Base-by-base conservation (phyloP, 2,329 filamentous ascomycete genomes). In the Nigrospora oryzae region DNA sequence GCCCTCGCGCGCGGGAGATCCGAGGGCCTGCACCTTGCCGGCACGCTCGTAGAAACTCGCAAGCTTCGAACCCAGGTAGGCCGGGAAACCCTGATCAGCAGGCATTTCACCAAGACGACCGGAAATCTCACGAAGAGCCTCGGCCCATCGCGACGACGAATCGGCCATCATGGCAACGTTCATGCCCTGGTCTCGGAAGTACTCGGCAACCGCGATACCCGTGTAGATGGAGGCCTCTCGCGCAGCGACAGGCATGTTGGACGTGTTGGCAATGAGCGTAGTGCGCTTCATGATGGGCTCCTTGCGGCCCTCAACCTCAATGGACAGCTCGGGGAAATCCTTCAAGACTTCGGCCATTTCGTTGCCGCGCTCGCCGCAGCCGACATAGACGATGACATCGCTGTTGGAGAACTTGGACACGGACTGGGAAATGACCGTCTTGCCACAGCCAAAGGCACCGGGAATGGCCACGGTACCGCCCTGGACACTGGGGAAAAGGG, bases 211-310 rank as follows among this genome's bases (percentile, higher is more conserved):
- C 0, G 89, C 95, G 53, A 96, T 95, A 41, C 80, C 93, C 3
- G 93, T 98, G 71, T 98, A 98, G 64, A 98, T 98, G 53, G 93
- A 98, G 46, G 93, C 93, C 69, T 98, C 93, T 71, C 93, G 89
- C 49, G 93, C 93, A 52, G 93, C 93, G 61, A 98, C 93, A 50
- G 93, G 93, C 93, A 98, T 98, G 77, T 98, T 98, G 58, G 93
- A 98, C 37, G 93, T 98, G 71, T 98, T 98, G 66, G 93, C 93
- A 63, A 98, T 97, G 49, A 98, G 78, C 17, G 89, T 94, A 14
- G 93, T 98, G 66, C 93, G 91, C 81, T 98, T 98, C 93, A 98
- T 98, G 74, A 98, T 98, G 56, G 91, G 90, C 66, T 98, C 93
- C 70, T 91, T 85, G 63, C 91, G 89, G 58, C 93, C 93, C 37